Evolutionary conservation across 805 yeast species (phyloP).

Genomic region (Saturnispora saitoi): DNA sequence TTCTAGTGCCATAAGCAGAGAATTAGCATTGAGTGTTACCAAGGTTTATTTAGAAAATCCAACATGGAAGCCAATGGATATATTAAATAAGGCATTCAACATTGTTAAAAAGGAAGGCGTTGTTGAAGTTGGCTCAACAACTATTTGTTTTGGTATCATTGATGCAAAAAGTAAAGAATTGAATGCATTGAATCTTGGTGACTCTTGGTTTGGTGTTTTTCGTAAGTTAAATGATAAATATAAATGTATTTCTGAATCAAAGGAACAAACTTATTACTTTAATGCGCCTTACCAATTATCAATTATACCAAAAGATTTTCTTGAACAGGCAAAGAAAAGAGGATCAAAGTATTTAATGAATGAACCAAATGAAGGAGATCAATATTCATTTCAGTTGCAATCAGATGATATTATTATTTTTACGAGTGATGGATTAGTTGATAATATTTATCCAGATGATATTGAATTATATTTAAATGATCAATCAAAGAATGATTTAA

Average conservation of each 20-base stretch:
- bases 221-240: slow-evolving; percentile 31
- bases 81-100: slow-evolving; percentile 50
- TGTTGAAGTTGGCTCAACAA: slow-evolving; percentile 87
- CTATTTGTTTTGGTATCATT: slow-evolving; percentile 77
- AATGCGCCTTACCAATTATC: slow-evolving; percentile 91
- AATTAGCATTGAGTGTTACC: slow-evolving; percentile 54
- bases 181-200: slow-evolving; percentile 77
- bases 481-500: slow-evolving; percentile 20
- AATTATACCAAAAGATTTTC: slow-evolving; percentile 60
- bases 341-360: slow-evolving; percentile 64
- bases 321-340: slow-evolving; percentile 42
- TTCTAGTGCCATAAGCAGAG: slow-evolving; percentile 79
- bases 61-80: slow-evolving; percentile 32
- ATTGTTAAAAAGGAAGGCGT: slow-evolving; percentile 43
- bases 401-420: slow-evolving; percentile 71
- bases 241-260: slow-evolving; percentile 54
- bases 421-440: slow-evolving; percentile 92
- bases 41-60: slow-evolving; percentile 24
- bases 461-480: slow-evolving; percentile 62
- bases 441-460: slow-evolving; percentile 68
- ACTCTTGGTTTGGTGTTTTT: slow-evolving; percentile 88
- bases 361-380: slow-evolving; percentile 60
- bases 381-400: slow-evolving; percentile 53
- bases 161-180: slow-evolving; percentile 44
- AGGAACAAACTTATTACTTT: slow-evolving; percentile 76